Evolutionary conservation across 495 filamentous ascomycete species (phyloP).

Genomic region (Xylaria venustula): DNA sequence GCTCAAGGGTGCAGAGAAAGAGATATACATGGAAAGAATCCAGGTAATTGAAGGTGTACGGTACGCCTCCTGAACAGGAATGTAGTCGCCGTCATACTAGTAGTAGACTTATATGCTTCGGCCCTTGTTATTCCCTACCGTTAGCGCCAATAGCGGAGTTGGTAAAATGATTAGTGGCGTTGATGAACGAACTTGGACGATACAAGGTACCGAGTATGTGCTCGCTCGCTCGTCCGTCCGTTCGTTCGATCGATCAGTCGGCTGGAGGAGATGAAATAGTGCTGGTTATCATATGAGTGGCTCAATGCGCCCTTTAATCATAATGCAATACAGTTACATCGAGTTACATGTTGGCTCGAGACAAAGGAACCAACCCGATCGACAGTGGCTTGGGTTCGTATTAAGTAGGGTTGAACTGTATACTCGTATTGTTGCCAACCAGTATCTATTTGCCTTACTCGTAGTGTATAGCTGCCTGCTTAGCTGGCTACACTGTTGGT

Average conservation of each 20-base stretch:
- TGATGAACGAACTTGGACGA: conserved; percentile 3
- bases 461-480: background rate
- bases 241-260: background rate
- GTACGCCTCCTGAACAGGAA: background rate
- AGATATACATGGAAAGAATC: background rate
- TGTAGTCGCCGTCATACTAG: background rate
- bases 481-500: background rate
- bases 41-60: background rate
- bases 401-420: too few species aligned
- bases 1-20: background rate
- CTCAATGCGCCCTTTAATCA: background rate
- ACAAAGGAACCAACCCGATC: too few species aligned
- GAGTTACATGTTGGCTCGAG: too few species aligned
- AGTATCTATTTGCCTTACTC: background rate
- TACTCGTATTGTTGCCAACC: background rate
- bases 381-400: too few species aligned
- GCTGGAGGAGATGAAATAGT: background rate
- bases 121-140: background rate
- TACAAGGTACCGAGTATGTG: background rate
- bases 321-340: too few species aligned
- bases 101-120: background rate
- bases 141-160: conserved; percentile 1
- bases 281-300: background rate
- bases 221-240: background rate
- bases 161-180: background rate